phyloP scores from a whole-genome alignment of 1,139 yeast genomes.

The Hanseniaspora gamundiae region DNA sequence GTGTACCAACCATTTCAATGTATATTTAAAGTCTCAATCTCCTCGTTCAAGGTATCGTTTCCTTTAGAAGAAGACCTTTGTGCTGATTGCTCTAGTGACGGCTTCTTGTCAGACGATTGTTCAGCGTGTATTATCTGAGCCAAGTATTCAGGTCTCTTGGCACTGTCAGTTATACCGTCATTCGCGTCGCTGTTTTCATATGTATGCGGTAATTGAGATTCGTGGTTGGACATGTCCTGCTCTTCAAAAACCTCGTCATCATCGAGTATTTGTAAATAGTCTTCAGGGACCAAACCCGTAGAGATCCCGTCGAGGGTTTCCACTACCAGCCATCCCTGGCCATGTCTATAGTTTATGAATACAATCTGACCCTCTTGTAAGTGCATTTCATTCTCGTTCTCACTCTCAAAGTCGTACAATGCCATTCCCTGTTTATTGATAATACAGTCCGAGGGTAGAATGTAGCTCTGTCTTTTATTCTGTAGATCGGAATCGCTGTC shows the following conservation, averaged over 20 bases:
- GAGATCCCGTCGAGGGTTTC: slow-evolving; percentile 20
- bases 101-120: too few species aligned
- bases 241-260: slow-evolving; percentile 12
- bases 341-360: slow-evolving; percentile 83
- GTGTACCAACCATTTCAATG: too few species aligned
- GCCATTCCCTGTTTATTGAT: slow-evolving; percentile 64
- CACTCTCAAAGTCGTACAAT: slow-evolving; percentile 79
- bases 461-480: slow-evolving; percentile 29
- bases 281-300: slow-evolving; percentile 93
- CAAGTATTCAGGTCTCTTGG: too few species aligned
- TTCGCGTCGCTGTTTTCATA: too few species aligned
- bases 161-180: too few species aligned
- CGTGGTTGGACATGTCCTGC: too few species aligned
- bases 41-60: too few species aligned
- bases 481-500: slow-evolving; percentile 10
- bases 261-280: slow-evolving; percentile 42
- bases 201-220: too few species aligned
- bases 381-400: slow-evolving; percentile 83
- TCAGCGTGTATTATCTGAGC: too few species aligned
- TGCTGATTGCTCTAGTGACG: too few species aligned
- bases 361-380: slow-evolving; percentile 72
- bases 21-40: too few species aligned
- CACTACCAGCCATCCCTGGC: slow-evolving; percentile 98
- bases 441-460: slow-evolving; percentile 23
- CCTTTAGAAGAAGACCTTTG: too few species aligned